phyloP scores from a whole-genome alignment of 805 yeast species.

The Barnettozyma pratensis region DNA sequence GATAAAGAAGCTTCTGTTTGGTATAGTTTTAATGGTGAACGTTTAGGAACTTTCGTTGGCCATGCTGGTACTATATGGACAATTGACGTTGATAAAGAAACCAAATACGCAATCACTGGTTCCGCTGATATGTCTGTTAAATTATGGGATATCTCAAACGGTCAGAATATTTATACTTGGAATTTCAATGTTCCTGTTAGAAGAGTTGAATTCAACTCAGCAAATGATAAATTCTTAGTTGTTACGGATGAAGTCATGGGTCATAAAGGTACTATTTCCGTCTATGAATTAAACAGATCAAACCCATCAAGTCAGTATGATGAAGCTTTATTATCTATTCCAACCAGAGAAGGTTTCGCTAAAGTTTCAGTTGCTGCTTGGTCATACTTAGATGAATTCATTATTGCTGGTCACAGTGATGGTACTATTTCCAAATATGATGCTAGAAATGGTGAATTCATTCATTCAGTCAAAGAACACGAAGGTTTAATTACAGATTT shows the following conservation, averaged over 20 bases:
- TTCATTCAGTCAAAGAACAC: conserved; percentile 59
- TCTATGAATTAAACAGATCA: conserved; percentile 57
- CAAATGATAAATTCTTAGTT: conserved; percentile 60
- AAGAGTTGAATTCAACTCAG: conserved; percentile 81
- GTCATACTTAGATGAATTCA: conserved; percentile 68
- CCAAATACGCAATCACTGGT: conserved; percentile 77
- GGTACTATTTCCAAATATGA: conserved; percentile 82
- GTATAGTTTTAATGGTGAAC: conserved; percentile 94
- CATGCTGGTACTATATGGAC: conserved; percentile 96
- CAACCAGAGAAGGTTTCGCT: conserved; percentile 52
- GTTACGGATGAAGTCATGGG: conserved; percentile 94
- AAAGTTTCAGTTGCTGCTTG: conserved; percentile 83
- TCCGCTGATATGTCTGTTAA: conserved; percentile 84
- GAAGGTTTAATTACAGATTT: conserved; percentile 79
- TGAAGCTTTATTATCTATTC: conserved; percentile 56
- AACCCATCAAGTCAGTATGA: conserved; percentile 39
- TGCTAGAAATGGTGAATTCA: conserved; percentile 65
- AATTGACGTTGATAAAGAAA: conserved; percentile 71
- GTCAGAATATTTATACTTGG: conserved; percentile 71
- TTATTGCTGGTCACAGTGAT: conserved; percentile 84
- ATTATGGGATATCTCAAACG: conserved; percentile 79
- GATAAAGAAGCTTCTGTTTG: conserved; percentile 88
- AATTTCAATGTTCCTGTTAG: conserved; percentile 80
- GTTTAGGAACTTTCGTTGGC: conserved; percentile 86
- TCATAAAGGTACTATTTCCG: conserved; percentile 65